Conservation (phyloP, 176 grass and related monocot genomes). For the Alopecurus myosuroides region DNA sequence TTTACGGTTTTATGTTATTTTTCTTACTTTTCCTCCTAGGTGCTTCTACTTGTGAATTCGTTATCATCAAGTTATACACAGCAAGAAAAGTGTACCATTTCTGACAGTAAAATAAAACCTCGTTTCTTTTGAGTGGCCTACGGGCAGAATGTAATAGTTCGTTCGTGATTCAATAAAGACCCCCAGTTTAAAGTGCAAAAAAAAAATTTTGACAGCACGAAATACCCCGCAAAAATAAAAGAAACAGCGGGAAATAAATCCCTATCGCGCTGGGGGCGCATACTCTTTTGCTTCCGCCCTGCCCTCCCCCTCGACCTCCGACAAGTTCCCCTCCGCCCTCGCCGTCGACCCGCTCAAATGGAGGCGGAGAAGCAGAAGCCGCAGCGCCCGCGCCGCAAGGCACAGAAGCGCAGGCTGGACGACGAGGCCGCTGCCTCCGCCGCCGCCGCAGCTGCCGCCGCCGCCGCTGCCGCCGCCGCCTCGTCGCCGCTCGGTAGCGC, state of each 20-base stretch:
- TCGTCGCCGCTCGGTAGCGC: conserved; percentile 41
- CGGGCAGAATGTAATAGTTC: too few species aligned
- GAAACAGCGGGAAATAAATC: not conserved
- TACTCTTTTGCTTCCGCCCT: conserved; percentile 6
- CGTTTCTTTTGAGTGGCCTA: too few species aligned
- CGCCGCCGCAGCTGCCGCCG: not conserved
- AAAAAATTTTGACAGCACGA: not conserved
- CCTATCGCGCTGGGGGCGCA: conserved; percentile 4
- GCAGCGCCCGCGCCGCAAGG: conserved; percentile 59
- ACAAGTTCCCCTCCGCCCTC: conserved; percentile 22
- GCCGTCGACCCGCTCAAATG: conserved; percentile 51
- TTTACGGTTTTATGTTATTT: too few species aligned
- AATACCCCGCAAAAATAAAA: not conserved
- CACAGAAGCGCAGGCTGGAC: conserved; percentile 78
- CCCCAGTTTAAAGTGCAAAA: too few species aligned
- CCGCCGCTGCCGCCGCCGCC: not conserved
- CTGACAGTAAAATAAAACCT: too few species aligned
- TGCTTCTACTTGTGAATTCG: too few species aligned
- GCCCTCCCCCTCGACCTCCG: conserved; percentile 24
- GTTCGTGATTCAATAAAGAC: too few species aligned
- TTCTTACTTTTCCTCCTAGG: too few species aligned
- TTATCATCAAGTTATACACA: too few species aligned
- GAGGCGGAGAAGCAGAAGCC: conserved; percentile 62
- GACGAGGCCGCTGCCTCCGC: conserved; percentile 50
- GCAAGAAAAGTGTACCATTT: not conserved